phyloP scores from a whole-genome alignment of 768 basidiomycete genomes.

The Amanita exitialis region DNA sequence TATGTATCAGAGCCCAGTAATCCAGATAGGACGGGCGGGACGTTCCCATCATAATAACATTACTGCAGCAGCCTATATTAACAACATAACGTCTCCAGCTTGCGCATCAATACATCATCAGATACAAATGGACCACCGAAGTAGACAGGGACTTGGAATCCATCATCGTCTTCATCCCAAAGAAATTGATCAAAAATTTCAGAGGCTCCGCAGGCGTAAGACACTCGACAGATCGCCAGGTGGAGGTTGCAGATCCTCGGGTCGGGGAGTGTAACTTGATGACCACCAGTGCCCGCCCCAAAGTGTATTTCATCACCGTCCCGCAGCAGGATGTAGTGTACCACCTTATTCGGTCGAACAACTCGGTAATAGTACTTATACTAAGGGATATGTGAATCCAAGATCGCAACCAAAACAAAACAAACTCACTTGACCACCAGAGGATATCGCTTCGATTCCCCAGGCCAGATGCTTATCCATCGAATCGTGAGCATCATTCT shows the following conservation, averaged over 20 bases:
- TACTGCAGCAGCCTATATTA: no score
- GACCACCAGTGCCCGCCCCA: no score
- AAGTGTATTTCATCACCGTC: constrained; percentile 2
- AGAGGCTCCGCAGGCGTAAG: no score
- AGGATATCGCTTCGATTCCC: no score
- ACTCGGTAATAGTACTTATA: constrained; percentile 7
- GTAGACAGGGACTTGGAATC: constrained; percentile 1
- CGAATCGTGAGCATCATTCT: constrained; percentile 15
- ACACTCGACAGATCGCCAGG: no score
- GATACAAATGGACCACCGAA: no score
- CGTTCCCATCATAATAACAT: neutral
- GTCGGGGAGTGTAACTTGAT: no score
- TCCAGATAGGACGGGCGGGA: neutral
- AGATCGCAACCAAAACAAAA: no score
- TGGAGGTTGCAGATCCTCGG: no score
- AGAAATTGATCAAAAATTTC: constrained; percentile 5
- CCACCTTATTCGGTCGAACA: constrained; percentile 1
- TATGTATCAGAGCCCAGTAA: neutral
- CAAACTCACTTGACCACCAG: no score
- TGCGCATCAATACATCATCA: no score
- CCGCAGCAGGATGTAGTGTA: neutral
- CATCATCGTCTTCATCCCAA: constrained; percentile 7
- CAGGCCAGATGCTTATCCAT: constrained; percentile 6
- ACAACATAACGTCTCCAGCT: constrained; percentile 2
- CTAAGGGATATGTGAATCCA: no score